phyloP scores from a whole-genome alignment of 805 yeast genomes.

The Kockiozyma suomiensis region DNA sequence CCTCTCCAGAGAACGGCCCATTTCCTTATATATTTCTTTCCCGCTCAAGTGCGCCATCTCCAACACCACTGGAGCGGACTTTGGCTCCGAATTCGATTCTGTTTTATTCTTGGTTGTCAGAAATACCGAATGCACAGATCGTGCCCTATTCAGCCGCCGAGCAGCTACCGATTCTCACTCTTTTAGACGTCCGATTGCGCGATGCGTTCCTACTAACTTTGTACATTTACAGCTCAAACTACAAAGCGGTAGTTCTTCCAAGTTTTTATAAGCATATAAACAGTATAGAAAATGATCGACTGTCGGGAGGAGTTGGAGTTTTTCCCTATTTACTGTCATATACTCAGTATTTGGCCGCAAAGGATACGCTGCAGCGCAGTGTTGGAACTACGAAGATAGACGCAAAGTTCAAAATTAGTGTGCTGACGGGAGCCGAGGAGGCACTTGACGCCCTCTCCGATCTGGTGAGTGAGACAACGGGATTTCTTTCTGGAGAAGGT shows the following conservation, averaged over 20 bases:
- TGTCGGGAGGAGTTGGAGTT: neutral
- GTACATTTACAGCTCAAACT: slow-evolving; percentile 13
- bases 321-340: neutral
- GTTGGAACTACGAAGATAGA: neutral
- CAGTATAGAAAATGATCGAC: neutral
- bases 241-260: slow-evolving; percentile 3
- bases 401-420: neutral
- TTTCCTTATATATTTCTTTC: slow-evolving; percentile 24
- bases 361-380: neutral
- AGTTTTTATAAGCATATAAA: neutral
- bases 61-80: neutral
- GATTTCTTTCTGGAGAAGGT: neutral
- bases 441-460: slow-evolving; percentile 27
- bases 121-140: neutral
- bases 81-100: neutral
- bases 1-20: slow-evolving; percentile 17
- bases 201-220: slow-evolving; percentile 25
- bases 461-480: neutral
- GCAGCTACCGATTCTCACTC: slow-evolving; percentile 10
- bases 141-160: neutral
- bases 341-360: neutral
- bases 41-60: neutral
- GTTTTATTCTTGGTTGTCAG: slow-evolving; percentile 2
- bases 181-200: slow-evolving; percentile 16
- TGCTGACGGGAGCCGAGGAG: slow-evolving; percentile 20